These are phyloP conservation scores for Clarireedia monteithiana DNA, from an alignment of 2,329 filamentous ascomycete species.

Conservation along the genomic window DNA sequence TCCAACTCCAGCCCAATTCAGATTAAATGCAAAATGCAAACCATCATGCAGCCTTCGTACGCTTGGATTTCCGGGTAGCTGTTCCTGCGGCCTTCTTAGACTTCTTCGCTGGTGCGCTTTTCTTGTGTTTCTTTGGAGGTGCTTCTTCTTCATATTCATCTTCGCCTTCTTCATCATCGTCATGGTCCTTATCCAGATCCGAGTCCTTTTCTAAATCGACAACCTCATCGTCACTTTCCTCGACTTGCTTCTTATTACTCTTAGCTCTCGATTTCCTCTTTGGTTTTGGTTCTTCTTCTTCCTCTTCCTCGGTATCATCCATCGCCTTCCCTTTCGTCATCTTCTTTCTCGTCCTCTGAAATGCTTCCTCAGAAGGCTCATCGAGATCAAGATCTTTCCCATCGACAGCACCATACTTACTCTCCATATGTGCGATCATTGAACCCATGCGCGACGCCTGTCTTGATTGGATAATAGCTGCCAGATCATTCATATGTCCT, in stretches of 20 bases:
- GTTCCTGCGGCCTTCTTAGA: not conserved
- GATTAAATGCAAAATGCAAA: not conserved
- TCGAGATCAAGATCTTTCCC: constrained; percentile 58
- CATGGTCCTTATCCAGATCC: not conserved
- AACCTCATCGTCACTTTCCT: not conserved
- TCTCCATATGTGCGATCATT: constrained; percentile 68
- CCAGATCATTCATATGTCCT: constrained; percentile 45
- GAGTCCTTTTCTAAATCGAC: not conserved
- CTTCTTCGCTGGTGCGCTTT: not conserved
- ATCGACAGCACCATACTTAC: constrained; percentile 62
- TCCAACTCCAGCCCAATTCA: not conserved
- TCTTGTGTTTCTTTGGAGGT: not conserved
- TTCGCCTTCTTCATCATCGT: constrained; percentile 1
- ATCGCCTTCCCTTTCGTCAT: constrained; percentile 34
- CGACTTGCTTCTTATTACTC: not conserved
- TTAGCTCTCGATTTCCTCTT: constrained; percentile 1
- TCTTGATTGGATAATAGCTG: constrained; percentile 66
- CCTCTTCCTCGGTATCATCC: constrained; percentile 5
- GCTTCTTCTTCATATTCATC: not conserved
- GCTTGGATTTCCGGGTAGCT: not conserved
- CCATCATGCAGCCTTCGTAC: not conserved
- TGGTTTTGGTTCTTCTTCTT: not conserved
- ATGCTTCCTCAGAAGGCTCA: constrained; percentile 50
- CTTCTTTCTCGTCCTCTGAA: constrained; percentile 32
- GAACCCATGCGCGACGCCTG: constrained; percentile 53